A percentile compares a stretch with the other conserved stretches of the same genome.
Evolutionary conservation across 2,329 filamentous ascomycete species (phyloP).

Genomic region (Lachnellula hyalina): DNA sequence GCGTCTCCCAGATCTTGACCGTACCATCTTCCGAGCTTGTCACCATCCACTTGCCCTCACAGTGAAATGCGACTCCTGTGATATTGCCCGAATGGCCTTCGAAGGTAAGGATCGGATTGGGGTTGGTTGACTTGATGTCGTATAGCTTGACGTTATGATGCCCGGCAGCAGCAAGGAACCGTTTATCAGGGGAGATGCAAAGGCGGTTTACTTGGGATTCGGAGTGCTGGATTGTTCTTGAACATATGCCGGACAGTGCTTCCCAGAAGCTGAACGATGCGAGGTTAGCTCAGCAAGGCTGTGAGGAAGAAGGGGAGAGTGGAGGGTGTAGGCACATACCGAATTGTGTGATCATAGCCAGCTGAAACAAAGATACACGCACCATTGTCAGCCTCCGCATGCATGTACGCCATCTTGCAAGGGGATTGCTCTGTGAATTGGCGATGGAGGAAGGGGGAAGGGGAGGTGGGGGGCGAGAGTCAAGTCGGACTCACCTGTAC

Average conservation of each 20-base stretch:
- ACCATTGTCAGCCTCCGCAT: slow-evolving; percentile 22
- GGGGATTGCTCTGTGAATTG: not conserved
- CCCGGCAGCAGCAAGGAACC: slow-evolving; percentile 73
- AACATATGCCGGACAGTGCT: slow-evolving; percentile 94
- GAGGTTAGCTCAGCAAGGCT: slow-evolving; percentile 7
- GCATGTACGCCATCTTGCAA: slow-evolving; percentile 9
- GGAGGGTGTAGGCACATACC: slow-evolving; percentile 39
- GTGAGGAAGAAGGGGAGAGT: not conserved
- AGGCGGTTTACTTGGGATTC: slow-evolving; percentile 98
- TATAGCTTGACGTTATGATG: slow-evolving; percentile 91
- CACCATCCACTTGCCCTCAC: slow-evolving; percentile 99
- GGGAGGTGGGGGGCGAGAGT: too few relatives aligned
- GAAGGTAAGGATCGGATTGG: slow-evolving; percentile 86
- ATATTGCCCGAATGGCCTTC: slow-evolving; percentile 95
- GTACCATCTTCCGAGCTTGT: slow-evolving; percentile 90
- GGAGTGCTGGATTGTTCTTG: slow-evolving; percentile 93
- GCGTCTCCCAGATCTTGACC: slow-evolving; percentile 32
- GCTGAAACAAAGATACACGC: slow-evolving; percentile 39
- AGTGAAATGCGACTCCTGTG: slow-evolving; percentile 95
- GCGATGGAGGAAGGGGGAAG: not conserved
- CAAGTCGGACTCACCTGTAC: slow-evolving; percentile 19
- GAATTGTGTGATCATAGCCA: slow-evolving; percentile 71
- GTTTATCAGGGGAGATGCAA: slow-evolving; percentile 97
- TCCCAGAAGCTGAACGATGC: slow-evolving; percentile 77
- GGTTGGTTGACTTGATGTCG: slow-evolving; percentile 98